A percentile compares a stretch with the other conserved stretches of the same genome.
phyloP scores from a whole-genome alignment of 208 protist species.

The Angomonas deanei region DNA sequence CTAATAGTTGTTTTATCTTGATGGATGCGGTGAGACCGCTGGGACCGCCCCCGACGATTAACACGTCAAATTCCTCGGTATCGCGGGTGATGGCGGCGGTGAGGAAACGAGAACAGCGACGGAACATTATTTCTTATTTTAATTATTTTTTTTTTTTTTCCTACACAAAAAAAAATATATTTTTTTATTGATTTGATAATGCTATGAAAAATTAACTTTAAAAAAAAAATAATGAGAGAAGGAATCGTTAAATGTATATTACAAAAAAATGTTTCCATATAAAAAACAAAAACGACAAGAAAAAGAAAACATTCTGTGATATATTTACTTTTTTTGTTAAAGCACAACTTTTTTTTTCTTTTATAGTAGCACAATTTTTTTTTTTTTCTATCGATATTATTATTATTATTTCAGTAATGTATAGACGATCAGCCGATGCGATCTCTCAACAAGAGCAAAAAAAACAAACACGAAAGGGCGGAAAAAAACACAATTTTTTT shows the following conservation, averaged over 20 bases:
- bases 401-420: neutral
- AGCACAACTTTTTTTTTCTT: neutral
- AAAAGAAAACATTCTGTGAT: neutral
- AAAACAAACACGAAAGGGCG: neutral
- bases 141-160: neutral
- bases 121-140: slow-evolving; percentile 46
- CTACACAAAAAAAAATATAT: neutral
- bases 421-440: neutral
- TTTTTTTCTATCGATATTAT: neutral
- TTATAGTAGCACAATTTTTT: neutral
- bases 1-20: slow-evolving; percentile 91
- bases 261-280: no score
- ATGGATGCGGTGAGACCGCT: slow-evolving; percentile 95
- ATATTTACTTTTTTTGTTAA: neutral
- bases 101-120: slow-evolving; percentile 23
- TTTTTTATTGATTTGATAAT: neutral
- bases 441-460: slow-evolving; percentile 1
- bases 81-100: slow-evolving; percentile 69
- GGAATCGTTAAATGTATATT: no score
- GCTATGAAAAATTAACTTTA: no score
- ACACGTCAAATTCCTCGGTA: slow-evolving; percentile 95
- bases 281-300: no score
- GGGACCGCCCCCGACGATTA: slow-evolving; percentile 95
- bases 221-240: no score
- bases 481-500: neutral